phyloP scores from a whole-genome alignment of 2,329 filamentous ascomycete genomes.

The Pseudogymnoascus sp. region DNA sequence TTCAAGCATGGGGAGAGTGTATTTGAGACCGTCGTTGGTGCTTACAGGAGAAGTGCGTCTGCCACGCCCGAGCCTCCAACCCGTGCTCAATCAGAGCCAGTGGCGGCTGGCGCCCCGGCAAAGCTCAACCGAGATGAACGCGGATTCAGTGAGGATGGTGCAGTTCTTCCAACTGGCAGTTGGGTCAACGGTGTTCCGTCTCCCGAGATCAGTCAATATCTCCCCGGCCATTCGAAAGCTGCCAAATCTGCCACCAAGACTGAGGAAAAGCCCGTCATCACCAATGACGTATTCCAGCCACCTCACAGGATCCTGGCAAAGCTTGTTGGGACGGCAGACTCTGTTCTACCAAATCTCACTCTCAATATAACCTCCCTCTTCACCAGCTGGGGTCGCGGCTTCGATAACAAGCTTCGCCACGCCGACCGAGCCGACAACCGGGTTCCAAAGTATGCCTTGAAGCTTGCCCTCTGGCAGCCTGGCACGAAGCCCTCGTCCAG shows the following conservation, averaged over 20 bases:
- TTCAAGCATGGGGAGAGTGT: slow-evolving; percentile 49
- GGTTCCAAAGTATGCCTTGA: slow-evolving; percentile 75
- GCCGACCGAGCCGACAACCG: slow-evolving; percentile 55
- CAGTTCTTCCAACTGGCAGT: not conserved
- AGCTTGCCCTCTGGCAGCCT: slow-evolving; percentile 66
- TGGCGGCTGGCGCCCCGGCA: slow-evolving; percentile 18
- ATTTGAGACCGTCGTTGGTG: slow-evolving; percentile 25
- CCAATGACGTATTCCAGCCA: slow-evolving; percentile 20
- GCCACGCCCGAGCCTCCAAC: slow-evolving; percentile 16
- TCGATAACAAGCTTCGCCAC: slow-evolving; percentile 62
- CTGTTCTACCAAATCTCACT: slow-evolving; percentile 53
- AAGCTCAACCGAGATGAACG: slow-evolving; percentile 27
- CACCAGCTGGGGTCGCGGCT: slow-evolving; percentile 70
- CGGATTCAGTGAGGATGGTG: slow-evolving; percentile 16
- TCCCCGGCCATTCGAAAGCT: not conserved
- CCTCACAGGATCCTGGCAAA: slow-evolving; percentile 50
- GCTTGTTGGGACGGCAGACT: slow-evolving; percentile 58
- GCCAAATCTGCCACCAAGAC: not conserved
- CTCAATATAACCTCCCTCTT: slow-evolving; percentile 60
- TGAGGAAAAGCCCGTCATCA: not conserved
- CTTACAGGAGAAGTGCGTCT: slow-evolving; percentile 19
- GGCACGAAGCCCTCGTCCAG: slow-evolving; percentile 56
- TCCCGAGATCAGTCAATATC: not conserved
- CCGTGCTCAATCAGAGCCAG: slow-evolving; percentile 23
- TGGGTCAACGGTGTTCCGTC: slow-evolving; percentile 8